These are phyloP conservation scores for Talaromyces sp. DNA, from an alignment of 2,329 filamentous ascomycete species.

Conservation along the genomic window DNA sequence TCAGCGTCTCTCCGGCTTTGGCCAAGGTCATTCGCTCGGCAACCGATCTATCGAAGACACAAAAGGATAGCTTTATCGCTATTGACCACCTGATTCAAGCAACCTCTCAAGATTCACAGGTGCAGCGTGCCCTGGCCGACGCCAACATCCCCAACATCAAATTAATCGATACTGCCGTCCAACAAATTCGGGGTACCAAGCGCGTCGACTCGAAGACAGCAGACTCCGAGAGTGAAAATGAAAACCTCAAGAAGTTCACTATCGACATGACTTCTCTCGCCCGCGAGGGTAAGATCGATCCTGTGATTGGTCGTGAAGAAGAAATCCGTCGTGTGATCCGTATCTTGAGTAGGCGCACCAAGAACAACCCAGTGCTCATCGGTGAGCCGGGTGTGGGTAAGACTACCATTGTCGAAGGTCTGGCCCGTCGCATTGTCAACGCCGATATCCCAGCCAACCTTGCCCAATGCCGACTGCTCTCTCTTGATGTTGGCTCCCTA, in stretches of 20 bases:
- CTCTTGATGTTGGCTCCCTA: slow-evolving; percentile 90
- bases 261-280: slow-evolving; percentile 98
- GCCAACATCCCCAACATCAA: slow-evolving; percentile 90
- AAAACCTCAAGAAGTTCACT: slow-evolving; percentile 97
- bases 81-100: slow-evolving; percentile 92
- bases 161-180: slow-evolving; percentile 85
- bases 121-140: slow-evolving; percentile 76
- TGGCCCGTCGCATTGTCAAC: slow-evolving; percentile 94
- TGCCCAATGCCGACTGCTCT: slow-evolving; percentile 89
- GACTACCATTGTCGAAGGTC: slow-evolving; percentile 94
- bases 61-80: slow-evolving; percentile 93
- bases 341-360: slow-evolving; percentile 89
- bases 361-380: slow-evolving; percentile 98
- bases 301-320: slow-evolving; percentile 94
- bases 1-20: slow-evolving; percentile 80
- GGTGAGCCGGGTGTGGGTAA: slow-evolving; percentile 98
- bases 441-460: slow-evolving; percentile 95
- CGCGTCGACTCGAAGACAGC: slow-evolving; percentile 95
- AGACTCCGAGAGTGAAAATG: slow-evolving; percentile 85
- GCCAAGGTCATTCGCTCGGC: slow-evolving; percentile 80
- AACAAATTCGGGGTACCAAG: slow-evolving; percentile 87
- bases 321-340: slow-evolving; percentile 91
- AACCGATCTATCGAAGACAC: slow-evolving; percentile 90
- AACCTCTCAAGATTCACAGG: slow-evolving; percentile 74
- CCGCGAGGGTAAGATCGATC: slow-evolving; percentile 95